Evolutionary conservation across 2,329 filamentous ascomycete species (phyloP).

Genomic region (Cordyceps javanica): DNA sequence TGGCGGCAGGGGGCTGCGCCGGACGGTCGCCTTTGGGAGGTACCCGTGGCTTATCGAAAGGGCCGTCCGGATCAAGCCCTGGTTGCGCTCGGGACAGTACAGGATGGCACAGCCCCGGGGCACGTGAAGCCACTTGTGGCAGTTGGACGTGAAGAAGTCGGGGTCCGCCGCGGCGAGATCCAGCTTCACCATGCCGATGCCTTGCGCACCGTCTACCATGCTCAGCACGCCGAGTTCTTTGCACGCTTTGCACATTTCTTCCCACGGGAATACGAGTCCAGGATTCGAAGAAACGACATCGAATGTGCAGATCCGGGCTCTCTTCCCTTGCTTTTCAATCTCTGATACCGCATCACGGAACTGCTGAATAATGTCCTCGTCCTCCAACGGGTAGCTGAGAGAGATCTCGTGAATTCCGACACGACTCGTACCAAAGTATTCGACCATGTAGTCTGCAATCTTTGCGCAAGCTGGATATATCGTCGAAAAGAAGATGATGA

Average conservation of each 20-base stretch:
- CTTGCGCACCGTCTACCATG: conserved; percentile 79
- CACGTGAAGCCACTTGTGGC: conserved; percentile 83
- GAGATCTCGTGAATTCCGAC: conserved; percentile 48
- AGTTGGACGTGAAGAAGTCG: conserved; percentile 84
- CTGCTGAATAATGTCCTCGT: conserved; percentile 55
- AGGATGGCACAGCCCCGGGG: conserved; percentile 74
- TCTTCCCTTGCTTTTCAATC: conserved; percentile 50
- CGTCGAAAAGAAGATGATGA: conserved; percentile 72
- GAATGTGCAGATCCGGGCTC: conserved; percentile 60
- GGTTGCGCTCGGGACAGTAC: conserved; percentile 71
- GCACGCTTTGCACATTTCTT: conserved; percentile 58
- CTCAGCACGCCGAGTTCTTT: conserved; percentile 62
- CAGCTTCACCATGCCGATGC: conserved; percentile 70
- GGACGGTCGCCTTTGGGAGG: conserved; percentile 34
- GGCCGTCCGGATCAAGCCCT: conserved; percentile 65
- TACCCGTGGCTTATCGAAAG: conserved; percentile 80
- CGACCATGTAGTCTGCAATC: conserved; percentile 63
- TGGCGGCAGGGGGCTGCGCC: conserved; percentile 37
- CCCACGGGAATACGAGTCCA: conserved; percentile 74
- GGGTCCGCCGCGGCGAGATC: conserved; percentile 62
- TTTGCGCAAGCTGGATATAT: conserved; percentile 76
- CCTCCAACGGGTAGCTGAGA: conserved; percentile 63
- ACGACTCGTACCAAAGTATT: conserved; percentile 45
- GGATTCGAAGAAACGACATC: conserved; percentile 77
- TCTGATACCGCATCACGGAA: conserved; percentile 55